These are phyloP conservation scores for Anthoceros angustus DNA, from an alignment of 225 moss, liverwort and hornwort species.

Conservation along the genomic window DNA sequence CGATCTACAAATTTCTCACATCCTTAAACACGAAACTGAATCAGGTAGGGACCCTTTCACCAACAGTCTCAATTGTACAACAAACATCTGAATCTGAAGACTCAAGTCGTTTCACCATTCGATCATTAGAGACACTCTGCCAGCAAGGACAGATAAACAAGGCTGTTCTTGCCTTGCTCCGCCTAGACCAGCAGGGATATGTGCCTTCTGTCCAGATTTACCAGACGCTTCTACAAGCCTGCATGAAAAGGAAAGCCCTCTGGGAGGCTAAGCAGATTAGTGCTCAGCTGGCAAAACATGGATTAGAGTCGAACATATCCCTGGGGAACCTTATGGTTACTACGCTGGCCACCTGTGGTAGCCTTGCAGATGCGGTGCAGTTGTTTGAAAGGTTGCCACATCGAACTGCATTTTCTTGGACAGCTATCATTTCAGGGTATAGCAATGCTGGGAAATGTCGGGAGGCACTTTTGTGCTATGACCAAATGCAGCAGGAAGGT, in stretches of 20 bases:
- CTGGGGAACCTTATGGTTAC: neutral
- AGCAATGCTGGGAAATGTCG: neutral
- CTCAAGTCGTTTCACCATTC: too few relatives aligned
- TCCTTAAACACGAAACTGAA: too few relatives aligned
- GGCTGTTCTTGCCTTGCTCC: too few relatives aligned
- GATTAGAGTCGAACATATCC: neutral
- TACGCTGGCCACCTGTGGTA: neutral
- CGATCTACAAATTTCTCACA: too few relatives aligned
- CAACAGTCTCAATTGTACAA: too few relatives aligned
- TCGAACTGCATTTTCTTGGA: neutral
- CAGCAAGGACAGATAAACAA: too few relatives aligned
- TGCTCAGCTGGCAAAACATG: neutral
- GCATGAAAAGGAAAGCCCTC: neutral
- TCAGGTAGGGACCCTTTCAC: too few relatives aligned
- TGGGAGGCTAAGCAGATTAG: neutral
- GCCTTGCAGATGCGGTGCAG: conserved; percentile 1
- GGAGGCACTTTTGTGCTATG: neutral
- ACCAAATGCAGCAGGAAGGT: neutral
- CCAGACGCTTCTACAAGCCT: too few relatives aligned
- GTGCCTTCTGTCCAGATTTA: too few relatives aligned
- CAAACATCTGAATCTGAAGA: too few relatives aligned
- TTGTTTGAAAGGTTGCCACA: neutral
- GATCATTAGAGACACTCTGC: too few relatives aligned
- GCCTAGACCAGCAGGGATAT: too few relatives aligned
- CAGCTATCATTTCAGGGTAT: neutral